These are phyloP conservation scores for Globisporangium megalacanthum DNA, from an alignment of 352 stramenopile genomes.

Conservation along the genomic window DNA sequence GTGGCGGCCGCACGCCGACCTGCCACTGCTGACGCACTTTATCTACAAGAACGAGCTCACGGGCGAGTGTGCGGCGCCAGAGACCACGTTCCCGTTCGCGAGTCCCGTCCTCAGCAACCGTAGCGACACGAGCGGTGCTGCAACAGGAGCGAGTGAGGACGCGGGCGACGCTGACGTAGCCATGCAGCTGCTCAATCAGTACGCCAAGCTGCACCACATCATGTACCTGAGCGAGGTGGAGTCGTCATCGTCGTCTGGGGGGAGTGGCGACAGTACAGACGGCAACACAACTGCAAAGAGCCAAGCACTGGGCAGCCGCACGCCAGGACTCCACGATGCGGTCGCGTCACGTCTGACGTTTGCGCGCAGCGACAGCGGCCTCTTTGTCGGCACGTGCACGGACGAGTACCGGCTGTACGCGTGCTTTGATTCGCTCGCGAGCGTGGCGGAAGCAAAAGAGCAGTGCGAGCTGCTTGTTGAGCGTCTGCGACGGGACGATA, in stretches of 20 bases:
- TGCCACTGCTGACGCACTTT: slow-evolving; percentile 59
- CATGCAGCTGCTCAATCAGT: slow-evolving; percentile 39
- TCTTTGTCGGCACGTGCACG: slow-evolving; percentile 47
- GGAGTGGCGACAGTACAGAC: too few relatives aligned
- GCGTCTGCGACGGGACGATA: slow-evolving; percentile 43
- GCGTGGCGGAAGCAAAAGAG: slow-evolving; percentile 37
- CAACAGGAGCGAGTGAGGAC: too few relatives aligned
- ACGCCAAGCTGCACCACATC: slow-evolving; percentile 46
- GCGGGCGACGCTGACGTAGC: slow-evolving; percentile 20
- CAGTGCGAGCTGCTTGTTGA: slow-evolving; percentile 47
- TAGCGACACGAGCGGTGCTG: slow-evolving; percentile 3
- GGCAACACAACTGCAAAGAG: slow-evolving; percentile 10
- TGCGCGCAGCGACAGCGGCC: slow-evolving; percentile 33
- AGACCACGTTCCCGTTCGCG: slow-evolving; percentile 44
- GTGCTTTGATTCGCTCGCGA: slow-evolving; percentile 49
- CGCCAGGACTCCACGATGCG: slow-evolving; percentile 20
- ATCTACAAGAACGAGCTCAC: slow-evolving; percentile 68
- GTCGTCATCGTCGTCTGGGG: too few relatives aligned
- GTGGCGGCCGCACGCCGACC: slow-evolving; percentile 50
- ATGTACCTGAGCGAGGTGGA: slow-evolving; percentile 26
- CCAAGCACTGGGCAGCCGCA: slow-evolving; percentile 50
- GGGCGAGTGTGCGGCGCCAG: slow-evolving; percentile 40
- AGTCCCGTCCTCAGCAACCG: not conserved
- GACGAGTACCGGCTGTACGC: slow-evolving; percentile 51
- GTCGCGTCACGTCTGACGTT: slow-evolving; percentile 44